Evolutionary conservation across 306 rosid species (phyloP).

Genomic region (Gastrolobium bilobum): DNA sequence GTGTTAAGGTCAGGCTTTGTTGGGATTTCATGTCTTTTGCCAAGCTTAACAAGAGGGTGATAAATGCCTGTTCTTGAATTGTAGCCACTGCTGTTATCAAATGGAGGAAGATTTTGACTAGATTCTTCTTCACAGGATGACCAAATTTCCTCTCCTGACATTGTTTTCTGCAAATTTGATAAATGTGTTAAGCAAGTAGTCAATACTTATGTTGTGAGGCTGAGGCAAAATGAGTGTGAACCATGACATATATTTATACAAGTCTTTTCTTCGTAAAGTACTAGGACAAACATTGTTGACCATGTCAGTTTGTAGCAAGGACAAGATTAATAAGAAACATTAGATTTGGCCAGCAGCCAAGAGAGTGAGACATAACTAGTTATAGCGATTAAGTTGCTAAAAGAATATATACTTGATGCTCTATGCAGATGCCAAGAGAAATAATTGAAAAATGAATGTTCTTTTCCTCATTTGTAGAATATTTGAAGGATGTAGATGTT

Average conservation of each 20-base stretch:
- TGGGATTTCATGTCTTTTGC: constrained; percentile 56
- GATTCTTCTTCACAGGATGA: constrained; percentile 49
- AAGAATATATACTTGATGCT: constrained; percentile 26
- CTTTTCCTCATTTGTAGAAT: constrained; percentile 29
- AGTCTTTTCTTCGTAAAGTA: constrained; percentile 37
- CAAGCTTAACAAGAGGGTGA: constrained; percentile 60
- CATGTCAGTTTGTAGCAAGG: constrained; percentile 30
- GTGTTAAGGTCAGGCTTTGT: constrained; percentile 59
- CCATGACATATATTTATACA: constrained; percentile 30
- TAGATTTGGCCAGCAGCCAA: constrained; percentile 58
- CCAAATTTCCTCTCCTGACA: constrained; percentile 64
- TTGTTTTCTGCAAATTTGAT: constrained; percentile 39
- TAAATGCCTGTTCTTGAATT: constrained; percentile 69
- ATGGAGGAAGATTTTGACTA: constrained; percentile 2
- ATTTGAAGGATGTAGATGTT: neutral
- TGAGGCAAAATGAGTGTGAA: constrained; percentile 36
- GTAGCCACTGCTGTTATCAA: constrained; percentile 57
- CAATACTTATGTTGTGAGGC: constrained; percentile 8
- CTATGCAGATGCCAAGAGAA: constrained; percentile 6
- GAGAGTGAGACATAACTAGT: neutral
- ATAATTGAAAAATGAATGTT: constrained; percentile 36
- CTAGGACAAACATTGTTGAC: constrained; percentile 54
- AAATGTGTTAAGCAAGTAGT: neutral
- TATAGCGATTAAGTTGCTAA: constrained; percentile 24
- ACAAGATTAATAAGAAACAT: constrained; percentile 9